A percentile compares a stretch with the other conserved stretches of the same genome.
phyloP scores from a whole-genome alignment of 2,329 filamentous ascomycete genomes.

The Ceratocystis destructans region DNA sequence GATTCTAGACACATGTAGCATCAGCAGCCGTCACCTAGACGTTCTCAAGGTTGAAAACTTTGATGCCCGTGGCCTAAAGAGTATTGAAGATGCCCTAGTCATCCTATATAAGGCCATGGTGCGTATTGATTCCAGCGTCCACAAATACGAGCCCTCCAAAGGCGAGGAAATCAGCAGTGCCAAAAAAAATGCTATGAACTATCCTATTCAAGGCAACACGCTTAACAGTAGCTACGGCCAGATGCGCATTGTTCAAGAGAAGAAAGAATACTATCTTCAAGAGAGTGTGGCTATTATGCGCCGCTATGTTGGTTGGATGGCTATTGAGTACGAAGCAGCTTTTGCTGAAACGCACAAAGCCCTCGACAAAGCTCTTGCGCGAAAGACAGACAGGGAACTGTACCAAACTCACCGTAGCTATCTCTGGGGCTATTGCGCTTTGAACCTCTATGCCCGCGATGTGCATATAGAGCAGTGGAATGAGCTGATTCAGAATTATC shows the following conservation, averaged over 20 bases:
- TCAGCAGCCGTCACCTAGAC: slow-evolving; percentile 53
- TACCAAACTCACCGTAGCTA: slow-evolving; percentile 55
- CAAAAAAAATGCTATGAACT: slow-evolving; percentile 14
- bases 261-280: slow-evolving; percentile 74
- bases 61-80: slow-evolving; percentile 57
- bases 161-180: slow-evolving; percentile 29
- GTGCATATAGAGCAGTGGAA: slow-evolving; percentile 74
- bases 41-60: slow-evolving; percentile 61
- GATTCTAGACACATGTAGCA: slow-evolving; percentile 81
- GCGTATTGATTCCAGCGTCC: slow-evolving; percentile 76
- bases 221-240: slow-evolving; percentile 65
- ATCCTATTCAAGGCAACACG: slow-evolving; percentile 32
- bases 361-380: slow-evolving; percentile 45
- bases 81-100: slow-evolving; percentile 64
- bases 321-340: slow-evolving; percentile 62
- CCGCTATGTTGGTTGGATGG: slow-evolving; percentile 69
- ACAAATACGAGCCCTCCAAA: slow-evolving; percentile 36
- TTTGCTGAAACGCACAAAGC: slow-evolving; percentile 55
- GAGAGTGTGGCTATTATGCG: slow-evolving; percentile 66
- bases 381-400: slow-evolving; percentile 61
- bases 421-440: slow-evolving; percentile 76
- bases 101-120: slow-evolving; percentile 83
- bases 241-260: slow-evolving; percentile 90
- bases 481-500: slow-evolving; percentile 63
- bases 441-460: slow-evolving; percentile 80